These are phyloP conservation scores for Schizochytrium sp. DNA, from an alignment of 108 stramenopile genomes.

Conservation along the genomic window DNA sequence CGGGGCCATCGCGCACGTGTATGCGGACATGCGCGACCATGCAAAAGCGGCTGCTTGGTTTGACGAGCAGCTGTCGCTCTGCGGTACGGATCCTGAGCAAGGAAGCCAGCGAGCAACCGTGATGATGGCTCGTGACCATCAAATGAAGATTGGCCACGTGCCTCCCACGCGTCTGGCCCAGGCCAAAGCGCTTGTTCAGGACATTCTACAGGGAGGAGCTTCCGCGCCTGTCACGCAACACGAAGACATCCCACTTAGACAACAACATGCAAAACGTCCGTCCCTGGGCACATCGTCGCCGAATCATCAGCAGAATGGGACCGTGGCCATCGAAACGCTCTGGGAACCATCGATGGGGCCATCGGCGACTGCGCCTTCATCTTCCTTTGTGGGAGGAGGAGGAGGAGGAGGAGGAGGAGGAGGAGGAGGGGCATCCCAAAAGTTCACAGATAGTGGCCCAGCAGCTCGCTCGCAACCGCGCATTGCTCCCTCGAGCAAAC, in stretches of 20 bases:
- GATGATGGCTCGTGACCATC: neutral
- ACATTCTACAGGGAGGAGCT: neutral
- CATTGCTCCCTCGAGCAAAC: neutral
- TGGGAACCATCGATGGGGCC: neutral
- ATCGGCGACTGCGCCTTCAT: neutral
- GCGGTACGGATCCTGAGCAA: neutral
- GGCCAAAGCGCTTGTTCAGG: neutral
- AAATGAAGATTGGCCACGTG: constrained; percentile 1
- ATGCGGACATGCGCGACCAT: constrained; percentile 6
- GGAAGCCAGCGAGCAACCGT: neutral
- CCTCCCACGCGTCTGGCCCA: neutral
- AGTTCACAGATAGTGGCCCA: too few relatives aligned
- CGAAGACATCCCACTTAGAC: neutral
- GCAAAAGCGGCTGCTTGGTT: neutral
- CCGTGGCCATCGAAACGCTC: neutral
- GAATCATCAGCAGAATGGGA: neutral
- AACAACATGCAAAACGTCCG: too few relatives aligned
- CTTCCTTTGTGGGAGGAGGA: too few relatives aligned
- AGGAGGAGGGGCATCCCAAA: too few relatives aligned
- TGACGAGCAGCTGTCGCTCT: neutral
- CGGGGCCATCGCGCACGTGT: neutral
- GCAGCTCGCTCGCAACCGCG: neutral
- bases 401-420: too few relatives aligned
- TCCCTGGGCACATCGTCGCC: neutral
- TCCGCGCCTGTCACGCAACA: neutral